phyloP scores from a whole-genome alignment of 495 filamentous ascomycete genomes.

The Podospora pseudopauciseta region DNA sequence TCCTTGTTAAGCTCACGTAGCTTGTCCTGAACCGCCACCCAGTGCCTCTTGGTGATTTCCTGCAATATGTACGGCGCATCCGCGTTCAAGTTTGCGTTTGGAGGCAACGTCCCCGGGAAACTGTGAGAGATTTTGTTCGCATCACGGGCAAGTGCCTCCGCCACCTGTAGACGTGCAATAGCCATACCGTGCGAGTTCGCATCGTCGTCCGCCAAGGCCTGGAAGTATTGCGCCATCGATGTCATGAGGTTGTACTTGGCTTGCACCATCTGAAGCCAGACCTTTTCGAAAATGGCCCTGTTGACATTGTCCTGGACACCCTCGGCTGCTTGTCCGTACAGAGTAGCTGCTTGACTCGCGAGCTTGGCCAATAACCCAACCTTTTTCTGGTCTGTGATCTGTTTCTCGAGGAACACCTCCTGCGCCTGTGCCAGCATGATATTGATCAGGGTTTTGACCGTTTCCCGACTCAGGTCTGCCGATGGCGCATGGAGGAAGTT shows the following conservation, averaged over 20 bases:
- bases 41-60: conserved; percentile 79
- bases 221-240: conserved; percentile 88
- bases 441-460: conserved; percentile 88
- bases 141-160: conserved; percentile 70
- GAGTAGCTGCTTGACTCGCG: conserved; percentile 80
- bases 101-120: conserved; percentile 74
- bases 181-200: conserved; percentile 82
- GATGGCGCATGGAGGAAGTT: conserved; percentile 97
- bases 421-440: conserved; percentile 94
- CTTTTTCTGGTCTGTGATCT: conserved; percentile 90
- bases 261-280: conserved; percentile 85
- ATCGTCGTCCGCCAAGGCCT: conserved; percentile 88
- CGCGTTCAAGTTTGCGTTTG: conserved; percentile 76
- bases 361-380: conserved; percentile 87
- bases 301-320: conserved; percentile 89
- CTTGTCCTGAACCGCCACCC: conserved; percentile 74
- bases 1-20: conserved; percentile 75
- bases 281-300: conserved; percentile 89
- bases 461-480: conserved; percentile 88
- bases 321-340: conserved; percentile 84
- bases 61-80: conserved; percentile 70
- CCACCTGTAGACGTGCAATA: conserved; percentile 76
- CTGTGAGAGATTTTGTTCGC: conserved; percentile 71
- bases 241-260: conserved; percentile 81
- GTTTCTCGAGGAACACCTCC: conserved; percentile 96